These are phyloP conservation scores for Cardamine occulta DNA, from an alignment of 345 rosid genomes.

Conservation along the genomic window DNA sequence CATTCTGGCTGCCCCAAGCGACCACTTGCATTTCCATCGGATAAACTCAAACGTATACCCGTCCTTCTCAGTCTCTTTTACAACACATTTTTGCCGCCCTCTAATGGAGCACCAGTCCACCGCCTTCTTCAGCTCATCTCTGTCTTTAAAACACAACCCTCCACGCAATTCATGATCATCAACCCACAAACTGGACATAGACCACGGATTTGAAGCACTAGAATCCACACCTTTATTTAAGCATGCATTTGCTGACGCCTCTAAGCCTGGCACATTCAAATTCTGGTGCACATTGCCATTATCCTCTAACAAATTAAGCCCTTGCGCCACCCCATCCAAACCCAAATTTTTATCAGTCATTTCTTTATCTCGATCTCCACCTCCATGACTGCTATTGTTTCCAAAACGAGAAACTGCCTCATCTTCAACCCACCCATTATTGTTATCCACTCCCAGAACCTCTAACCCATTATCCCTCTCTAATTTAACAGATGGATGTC, in stretches of 20 bases:
- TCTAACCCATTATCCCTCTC: slow-evolving; percentile 16
- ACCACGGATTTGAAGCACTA: not conserved
- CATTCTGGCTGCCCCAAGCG: not conserved
- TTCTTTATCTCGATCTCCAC: not conserved
- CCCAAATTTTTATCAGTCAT: not conserved
- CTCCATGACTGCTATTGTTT: not conserved
- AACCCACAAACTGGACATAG: slow-evolving; percentile 26
- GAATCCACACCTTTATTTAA: not conserved
- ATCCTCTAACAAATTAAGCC: not conserved
- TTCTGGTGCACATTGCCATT: not conserved
- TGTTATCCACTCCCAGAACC: not conserved
- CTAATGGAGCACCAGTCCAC: slow-evolving; percentile 29
- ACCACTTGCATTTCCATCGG: slow-evolving; percentile 35
- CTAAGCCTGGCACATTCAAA: slow-evolving; percentile 1
- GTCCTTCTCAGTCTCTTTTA: not conserved
- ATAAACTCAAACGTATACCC: not conserved
- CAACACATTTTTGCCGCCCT: slow-evolving; percentile 1
- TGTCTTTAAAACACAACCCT: slow-evolving; percentile 23
- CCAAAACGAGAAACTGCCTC: not conserved
- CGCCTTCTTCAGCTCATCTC: slow-evolving; percentile 22
- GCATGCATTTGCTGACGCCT: not conserved
- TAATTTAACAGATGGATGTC: not conserved
- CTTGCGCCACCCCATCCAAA: not conserved
- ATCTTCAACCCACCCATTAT: too few relatives aligned
- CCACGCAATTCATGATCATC: not conserved